These are phyloP conservation scores for Wickerhamomyces canadensis DNA, from an alignment of 805 yeast genomes.

Conservation along the genomic window DNA sequence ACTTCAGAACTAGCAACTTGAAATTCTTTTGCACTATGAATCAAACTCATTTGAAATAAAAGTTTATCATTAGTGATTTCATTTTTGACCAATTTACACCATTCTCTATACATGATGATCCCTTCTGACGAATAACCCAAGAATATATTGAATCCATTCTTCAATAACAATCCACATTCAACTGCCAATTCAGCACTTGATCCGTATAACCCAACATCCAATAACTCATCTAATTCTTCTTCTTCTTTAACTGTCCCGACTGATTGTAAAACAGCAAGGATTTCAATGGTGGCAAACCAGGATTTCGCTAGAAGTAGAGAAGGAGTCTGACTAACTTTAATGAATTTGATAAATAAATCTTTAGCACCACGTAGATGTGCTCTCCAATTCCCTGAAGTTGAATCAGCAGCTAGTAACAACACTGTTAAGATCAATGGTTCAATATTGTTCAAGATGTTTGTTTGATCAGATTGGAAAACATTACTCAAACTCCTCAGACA, in stretches of 20 bases:
- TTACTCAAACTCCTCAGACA: slow-evolving; percentile 39
- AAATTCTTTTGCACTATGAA: slow-evolving; percentile 24
- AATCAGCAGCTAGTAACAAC: slow-evolving; percentile 56
- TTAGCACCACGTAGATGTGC: slow-evolving; percentile 65
- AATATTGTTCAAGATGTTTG: slow-evolving; percentile 41
- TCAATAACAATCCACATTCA: slow-evolving; percentile 21
- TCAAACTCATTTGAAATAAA: slow-evolving; percentile 18
- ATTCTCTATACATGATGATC: slow-evolving; percentile 21
- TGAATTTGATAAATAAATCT: slow-evolving; percentile 49
- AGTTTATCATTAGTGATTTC: slow-evolving; percentile 16
- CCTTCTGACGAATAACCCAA: slow-evolving; percentile 26
- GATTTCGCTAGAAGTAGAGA: slow-evolving; percentile 41
- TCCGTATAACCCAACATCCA: slow-evolving; percentile 22
- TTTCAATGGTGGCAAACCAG: slow-evolving; percentile 55
- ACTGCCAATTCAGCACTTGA: slow-evolving; percentile 14
- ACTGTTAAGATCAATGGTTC: slow-evolving; percentile 66
- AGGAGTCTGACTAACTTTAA: slow-evolving; percentile 20
- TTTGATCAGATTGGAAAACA: slow-evolving; percentile 33
- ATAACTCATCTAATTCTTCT: slow-evolving; percentile 36
- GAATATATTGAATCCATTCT: slow-evolving; percentile 23
- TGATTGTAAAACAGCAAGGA: slow-evolving; percentile 50
- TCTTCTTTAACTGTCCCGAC: slow-evolving; percentile 46
- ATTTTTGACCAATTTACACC: slow-evolving; percentile 13
- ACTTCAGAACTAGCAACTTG: slow-evolving; percentile 14
- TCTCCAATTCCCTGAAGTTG: slow-evolving; percentile 52